Evolutionary conservation across 2,329 filamentous ascomycete species (phyloP).

Genomic region (Cladophialophora carrionii): DNA sequence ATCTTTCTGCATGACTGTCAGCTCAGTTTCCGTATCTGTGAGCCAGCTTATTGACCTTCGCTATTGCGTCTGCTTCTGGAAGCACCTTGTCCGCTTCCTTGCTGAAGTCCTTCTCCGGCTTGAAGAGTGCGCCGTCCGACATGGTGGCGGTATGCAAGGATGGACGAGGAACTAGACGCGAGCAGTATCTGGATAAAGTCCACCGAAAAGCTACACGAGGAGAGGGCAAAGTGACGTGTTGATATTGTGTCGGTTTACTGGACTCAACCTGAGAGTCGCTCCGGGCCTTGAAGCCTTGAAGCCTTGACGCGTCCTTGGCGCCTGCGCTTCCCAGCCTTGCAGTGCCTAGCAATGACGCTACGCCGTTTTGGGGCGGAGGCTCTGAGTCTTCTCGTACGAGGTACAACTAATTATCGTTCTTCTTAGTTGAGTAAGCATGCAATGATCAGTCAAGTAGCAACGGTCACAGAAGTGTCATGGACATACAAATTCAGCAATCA

Average conservation of each 20-base stretch:
- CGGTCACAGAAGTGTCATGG: not conserved
- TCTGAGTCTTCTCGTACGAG: not conserved
- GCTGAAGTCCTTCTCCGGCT: conserved; percentile 98
- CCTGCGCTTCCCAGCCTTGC: conserved; percentile 19
- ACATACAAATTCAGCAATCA: not conserved
- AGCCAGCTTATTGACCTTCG: conserved; percentile 65
- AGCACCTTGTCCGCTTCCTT: conserved; percentile 93
- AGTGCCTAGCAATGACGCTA: not conserved
- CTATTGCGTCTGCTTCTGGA: conserved; percentile 85
- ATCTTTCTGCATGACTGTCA: conserved; percentile 56
- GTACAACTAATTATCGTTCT: not conserved
- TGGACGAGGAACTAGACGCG: not conserved
- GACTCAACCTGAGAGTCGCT: conserved; percentile 12
- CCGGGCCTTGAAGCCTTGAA: conserved; percentile 4
- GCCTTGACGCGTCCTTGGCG: conserved; percentile 33
- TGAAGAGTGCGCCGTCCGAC: conserved; percentile 77
- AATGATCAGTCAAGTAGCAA: not conserved
- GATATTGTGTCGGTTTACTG: conserved; percentile 4
- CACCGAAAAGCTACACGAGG: not conserved
- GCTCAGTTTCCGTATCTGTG: conserved; percentile 18
- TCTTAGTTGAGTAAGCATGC: not conserved
- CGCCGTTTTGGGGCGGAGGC: not conserved
- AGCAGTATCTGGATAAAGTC: not conserved
- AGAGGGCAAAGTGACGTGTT: not conserved
- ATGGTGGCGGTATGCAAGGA: conserved; percentile 56